A percentile compares a stretch with the other conserved stretches of the same genome.
Evolutionary conservation across 192 early-diverging fungal genomes (phyloP).

Genomic region (Coemansia erecta): DNA sequence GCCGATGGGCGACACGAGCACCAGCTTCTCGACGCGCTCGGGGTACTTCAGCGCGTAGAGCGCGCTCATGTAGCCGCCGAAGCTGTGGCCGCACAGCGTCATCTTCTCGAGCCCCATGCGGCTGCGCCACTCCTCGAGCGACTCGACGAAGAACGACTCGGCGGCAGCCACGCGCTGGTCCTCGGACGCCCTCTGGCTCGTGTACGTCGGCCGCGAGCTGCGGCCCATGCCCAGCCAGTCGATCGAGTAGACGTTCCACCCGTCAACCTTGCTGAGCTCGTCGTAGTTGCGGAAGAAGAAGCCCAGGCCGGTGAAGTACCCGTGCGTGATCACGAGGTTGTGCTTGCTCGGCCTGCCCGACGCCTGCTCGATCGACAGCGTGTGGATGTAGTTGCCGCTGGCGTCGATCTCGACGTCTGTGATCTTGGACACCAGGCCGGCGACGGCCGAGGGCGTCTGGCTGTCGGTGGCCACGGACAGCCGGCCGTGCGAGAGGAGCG

Average conservation of each 20-base stretch:
- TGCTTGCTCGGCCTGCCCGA: constrained; percentile 4
- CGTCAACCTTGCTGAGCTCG: constrained; percentile 37
- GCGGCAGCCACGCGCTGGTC: constrained; percentile 57
- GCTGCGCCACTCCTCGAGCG: constrained; percentile 85
- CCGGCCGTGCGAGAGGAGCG: constrained; percentile 30
- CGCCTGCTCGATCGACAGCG: constrained; percentile 23
- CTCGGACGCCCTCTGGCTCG: constrained; percentile 42
- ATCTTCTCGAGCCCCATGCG: constrained; percentile 77
- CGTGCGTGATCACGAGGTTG: constrained; percentile 53
- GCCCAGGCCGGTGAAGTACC: constrained; percentile 52
- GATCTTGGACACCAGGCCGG: constrained; percentile 16
- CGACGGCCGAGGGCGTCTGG: not conserved
- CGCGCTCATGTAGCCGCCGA: constrained; percentile 85
- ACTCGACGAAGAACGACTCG: constrained; percentile 86
- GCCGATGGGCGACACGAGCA: constrained; percentile 86
- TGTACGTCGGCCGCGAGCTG: constrained; percentile 73
- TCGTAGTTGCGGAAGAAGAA: constrained; percentile 53
- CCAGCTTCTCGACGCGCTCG: constrained; percentile 78
- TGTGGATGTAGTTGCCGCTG: constrained; percentile 49
- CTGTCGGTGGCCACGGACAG: constrained; percentile 13
- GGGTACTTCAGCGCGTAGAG: constrained; percentile 88
- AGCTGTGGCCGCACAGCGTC: constrained; percentile 79
- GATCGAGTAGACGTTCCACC: constrained; percentile 47
- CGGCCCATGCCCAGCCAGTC: constrained; percentile 98
- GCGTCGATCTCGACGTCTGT: constrained; percentile 43